Evolutionary conservation across 306 rosid genomes (phyloP), one percentile per base, ranked within the genome.

Genomic region (Styphnolobium japonicum): DNA sequence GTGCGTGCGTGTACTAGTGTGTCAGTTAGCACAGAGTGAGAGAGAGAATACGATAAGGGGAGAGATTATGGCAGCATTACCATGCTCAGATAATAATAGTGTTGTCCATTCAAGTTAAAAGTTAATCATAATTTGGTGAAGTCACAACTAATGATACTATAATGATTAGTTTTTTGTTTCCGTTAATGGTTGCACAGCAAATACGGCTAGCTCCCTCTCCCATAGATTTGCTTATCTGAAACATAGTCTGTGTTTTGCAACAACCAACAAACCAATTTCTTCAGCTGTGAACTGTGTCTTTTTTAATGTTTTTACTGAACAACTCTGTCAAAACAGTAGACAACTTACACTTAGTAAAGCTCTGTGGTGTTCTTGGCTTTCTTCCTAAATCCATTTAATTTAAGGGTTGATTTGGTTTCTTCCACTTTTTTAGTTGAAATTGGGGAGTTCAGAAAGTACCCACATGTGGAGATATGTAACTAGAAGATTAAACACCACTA

Each of bases 1-100:
- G 87, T 84, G 87, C 83, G 87, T 81, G 86, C 74, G 86, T 40
- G 86, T 73, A 72, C 71, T 74, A 46, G 58, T 56, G 78, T 81
- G 82, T 53, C 82, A 55, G 53, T 79, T 61, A 48, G 86, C 33
- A 80, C 55, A 62, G 74, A 64, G 57, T 19, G 83, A 23, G 78
- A 73, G 71, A 25, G 80, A 58, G 75, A 78, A 67, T 19, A 51
- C 22, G 58, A 77, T 42, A 73, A 74, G 7, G 1, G 31, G 65
- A 11, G 64, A 68, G 52, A 42, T 75, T 67, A 67, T 58, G 63
- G 77, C 66, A 67, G 57, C 58, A 52, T 52, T 77, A 81, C 68
- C 73, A 75, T 57, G 82, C 84, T 81, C 46, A 63, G 71, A 77
- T 51, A 65, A 34, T 65, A 58, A 22, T 21, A 53, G 70, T 75